These are phyloP conservation scores for Trametopsis cervina DNA, from an alignment of 768 basidiomycete species.

Conservation along the genomic window DNA sequence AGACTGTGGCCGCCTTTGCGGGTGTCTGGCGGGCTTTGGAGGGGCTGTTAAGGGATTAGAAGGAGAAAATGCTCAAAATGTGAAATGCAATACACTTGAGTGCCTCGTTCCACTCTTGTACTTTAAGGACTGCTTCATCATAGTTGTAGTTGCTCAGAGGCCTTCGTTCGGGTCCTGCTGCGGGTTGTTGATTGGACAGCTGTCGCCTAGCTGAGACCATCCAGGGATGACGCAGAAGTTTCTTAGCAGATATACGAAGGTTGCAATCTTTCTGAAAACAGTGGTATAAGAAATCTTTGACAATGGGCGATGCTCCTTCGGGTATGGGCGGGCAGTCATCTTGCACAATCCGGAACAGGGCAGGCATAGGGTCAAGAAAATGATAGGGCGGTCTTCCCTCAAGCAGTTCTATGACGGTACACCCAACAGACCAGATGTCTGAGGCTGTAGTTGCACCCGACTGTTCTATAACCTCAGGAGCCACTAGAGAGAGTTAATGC, in stretches of 20 bases:
- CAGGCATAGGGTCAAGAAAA: constrained; percentile 95
- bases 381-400: constrained; percentile 94
- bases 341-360: constrained; percentile 96
- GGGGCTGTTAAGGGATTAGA: constrained; percentile 43
- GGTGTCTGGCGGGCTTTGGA: constrained; percentile 65
- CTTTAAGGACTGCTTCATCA: constrained; percentile 89
- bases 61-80: constrained; percentile 7
- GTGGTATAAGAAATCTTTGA: constrained; percentile 93
- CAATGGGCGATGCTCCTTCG: constrained; percentile 89
- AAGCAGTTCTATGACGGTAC: constrained; percentile 93
- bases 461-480: constrained; percentile 98
- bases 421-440: constrained; percentile 90
- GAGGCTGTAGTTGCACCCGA: constrained; percentile 94
- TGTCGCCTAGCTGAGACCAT: constrained; percentile 84
- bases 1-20: constrained; percentile 29
- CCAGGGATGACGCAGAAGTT: constrained; percentile 91
- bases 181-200: constrained; percentile 37
- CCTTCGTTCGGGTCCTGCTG: constrained; percentile 32
- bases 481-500: constrained; percentile 49
- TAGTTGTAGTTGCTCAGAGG: constrained; percentile 79
- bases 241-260: constrained; percentile 89
- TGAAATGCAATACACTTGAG: constrained; percentile 62
- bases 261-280: constrained; percentile 99
- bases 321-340: constrained; percentile 97
- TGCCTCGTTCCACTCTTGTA: constrained; percentile 99